These are phyloP conservation scores for Emmonsiellopsis sp. DNA, from an alignment of 2,329 filamentous ascomycete genomes.

Conservation along the genomic window DNA sequence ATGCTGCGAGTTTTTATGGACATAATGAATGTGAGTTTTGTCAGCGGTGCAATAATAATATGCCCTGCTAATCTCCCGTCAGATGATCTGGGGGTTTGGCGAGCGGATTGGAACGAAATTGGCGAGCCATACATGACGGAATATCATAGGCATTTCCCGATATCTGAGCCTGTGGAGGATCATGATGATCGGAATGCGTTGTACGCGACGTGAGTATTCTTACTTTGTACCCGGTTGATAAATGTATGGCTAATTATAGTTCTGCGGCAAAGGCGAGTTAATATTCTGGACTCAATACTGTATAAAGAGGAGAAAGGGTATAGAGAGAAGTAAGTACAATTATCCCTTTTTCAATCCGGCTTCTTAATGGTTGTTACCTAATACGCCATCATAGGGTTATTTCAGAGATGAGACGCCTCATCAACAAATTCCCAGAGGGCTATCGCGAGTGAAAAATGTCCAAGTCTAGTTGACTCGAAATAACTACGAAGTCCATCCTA, in stretches of 20 bases:
- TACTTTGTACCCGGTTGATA: neutral
- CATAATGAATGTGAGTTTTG: conserved; percentile 28
- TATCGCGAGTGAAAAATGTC: neutral
- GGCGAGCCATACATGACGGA: neutral
- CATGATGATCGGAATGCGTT: neutral
- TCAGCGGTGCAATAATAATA: neutral
- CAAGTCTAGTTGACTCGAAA: too few relatives aligned
- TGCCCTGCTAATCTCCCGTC: neutral
- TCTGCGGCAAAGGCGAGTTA: neutral
- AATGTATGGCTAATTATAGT: neutral
- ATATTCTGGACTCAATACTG: neutral
- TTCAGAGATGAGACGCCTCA: neutral
- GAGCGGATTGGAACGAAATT: neutral
- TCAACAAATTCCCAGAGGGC: neutral
- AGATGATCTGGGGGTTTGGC: neutral
- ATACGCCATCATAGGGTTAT: neutral
- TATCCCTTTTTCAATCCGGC: neutral
- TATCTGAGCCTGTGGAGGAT: neutral
- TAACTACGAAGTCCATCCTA: too few relatives aligned
- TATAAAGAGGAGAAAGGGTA: neutral
- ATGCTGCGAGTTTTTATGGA: conserved; percentile 29
- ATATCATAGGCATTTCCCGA: neutral
- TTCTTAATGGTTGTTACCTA: neutral
- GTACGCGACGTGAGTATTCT: neutral
- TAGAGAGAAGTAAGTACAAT: neutral